Base-by-base conservation (phyloP, 1,139 yeast genomes). In the Candida sojae region DNA sequence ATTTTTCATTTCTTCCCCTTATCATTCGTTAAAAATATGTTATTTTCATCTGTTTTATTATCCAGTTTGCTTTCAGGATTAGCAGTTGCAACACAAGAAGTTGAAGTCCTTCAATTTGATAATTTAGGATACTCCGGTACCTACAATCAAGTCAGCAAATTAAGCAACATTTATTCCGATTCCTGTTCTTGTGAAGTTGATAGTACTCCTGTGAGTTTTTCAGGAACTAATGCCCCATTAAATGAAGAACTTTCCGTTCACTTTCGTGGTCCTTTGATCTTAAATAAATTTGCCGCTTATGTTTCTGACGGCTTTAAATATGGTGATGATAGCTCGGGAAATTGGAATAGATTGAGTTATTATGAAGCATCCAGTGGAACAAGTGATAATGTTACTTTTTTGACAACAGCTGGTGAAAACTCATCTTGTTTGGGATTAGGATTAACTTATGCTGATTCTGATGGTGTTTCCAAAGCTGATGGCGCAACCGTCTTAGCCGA, bases 181-280 rank as follows among this genome's bases (percentile, higher is more conserved):
- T 79, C 78, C 57, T 70, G 80, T 54, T 67, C 87, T 1, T 86
- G 97, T 71, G 55, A 73, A 39, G 83, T 96, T 66, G 64, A 83
- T 13, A 77, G 80, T 47, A 60, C 70, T 21, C 59, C 80, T 12
- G 70, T 70, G 17, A 54, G 79, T 8, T 88, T 90, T 70, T 78
- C 87, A 12, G 98, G 98, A 44, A 53, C 82, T 28, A 73, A 89
- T 62, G 73, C 96, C 43, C 98, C 98, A 32, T 73, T 92, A 52
- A 83, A 90, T 68, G 96, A 90, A 70, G 97, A 90, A 66, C 73
- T 92, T 46, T 85, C 96, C 13, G 88, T 93, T 49, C 98, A 92
- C 68, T 89, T 92, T 77, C 84, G 98, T 71, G 99, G 98, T 49
- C 99, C 98, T 32, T 67, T 93, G 57, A 76, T 80, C 51, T 79